Base-by-base conservation (phyloP, 805 yeast species). In the Blastobotrys attinorum region DNA sequence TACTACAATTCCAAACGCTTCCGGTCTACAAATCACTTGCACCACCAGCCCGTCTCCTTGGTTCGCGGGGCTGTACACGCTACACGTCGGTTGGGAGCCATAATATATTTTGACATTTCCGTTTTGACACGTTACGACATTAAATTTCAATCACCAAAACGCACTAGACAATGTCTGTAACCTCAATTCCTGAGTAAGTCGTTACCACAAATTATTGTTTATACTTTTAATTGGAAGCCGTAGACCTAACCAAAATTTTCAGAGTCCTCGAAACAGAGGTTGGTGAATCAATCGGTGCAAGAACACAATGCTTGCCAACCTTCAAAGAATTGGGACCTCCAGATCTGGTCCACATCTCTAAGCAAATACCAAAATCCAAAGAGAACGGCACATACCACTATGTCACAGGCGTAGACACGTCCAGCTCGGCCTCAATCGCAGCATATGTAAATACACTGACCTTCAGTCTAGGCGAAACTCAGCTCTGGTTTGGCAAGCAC, bases 401-500 rank as follows among this genome's bases (percentile, higher is more conserved):
- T 56, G 70, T 70, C 22, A 64, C 72, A 11, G 83, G 83, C 2
- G 58, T 76, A 17, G 79, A 77, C 51, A 65, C 73, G 4, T 69
- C 77, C 3, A 69, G 76, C 8, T 59, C 71, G 1, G 74, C 77
- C 1, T 72, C 78, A 15, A 70, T 77, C 3, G 77, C 77, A 6
- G 79, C 79, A 46, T 75, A 77, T 48, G 48, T 77, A 43, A 74
- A 74, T 41, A 74, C 78, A 2, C 56, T 71, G 38, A 67, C 69
- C 8, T 64, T 61, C 43, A 50, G 59, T 1, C 54, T 69, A 4
- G 73, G 78, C 39, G 73, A 77, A 32, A 70, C 70, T 13, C 90
- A 83, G 61, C 62, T 75, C 47, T 83, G 90, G 90, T 81, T 82
- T 60, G 88, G 87, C 16, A 81, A 62, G 43, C 63, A 60, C n/a